Percentiles rank a stretch among this genome's conserved stretches.
Evolutionary conservation across 345 rosid genomes (phyloP).

Genomic region (Gossypium bickii): DNA sequence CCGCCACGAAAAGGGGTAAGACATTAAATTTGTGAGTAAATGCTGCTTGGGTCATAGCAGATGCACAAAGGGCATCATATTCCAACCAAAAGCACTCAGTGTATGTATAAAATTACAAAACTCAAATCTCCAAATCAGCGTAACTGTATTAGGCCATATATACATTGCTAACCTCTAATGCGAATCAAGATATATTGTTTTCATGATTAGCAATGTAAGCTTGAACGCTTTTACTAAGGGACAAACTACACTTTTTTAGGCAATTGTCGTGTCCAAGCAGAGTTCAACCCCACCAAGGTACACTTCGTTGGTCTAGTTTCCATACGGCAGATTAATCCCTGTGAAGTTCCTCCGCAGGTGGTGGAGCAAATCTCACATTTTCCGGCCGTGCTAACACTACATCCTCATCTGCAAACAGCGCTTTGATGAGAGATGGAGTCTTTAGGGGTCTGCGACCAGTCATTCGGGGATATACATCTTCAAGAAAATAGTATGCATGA

Average conservation of each 20-base stretch:
- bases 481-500: slow-evolving; percentile 93
- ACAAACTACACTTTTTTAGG: neutral
- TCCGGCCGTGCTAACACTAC: slow-evolving; percentile 73
- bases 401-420: slow-evolving; percentile 76
- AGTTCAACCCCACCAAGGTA: neutral
- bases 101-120: neutral
- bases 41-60: neutral
- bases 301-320: neutral
- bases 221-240: neutral
- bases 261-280: neutral
- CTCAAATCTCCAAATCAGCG: slow-evolving; percentile 5
- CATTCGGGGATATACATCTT: slow-evolving; percentile 87
- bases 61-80: neutral
- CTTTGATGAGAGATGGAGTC: slow-evolving; percentile 76
- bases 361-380: slow-evolving; percentile 75
- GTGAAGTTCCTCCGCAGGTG: slow-evolving; percentile 63
- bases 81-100: neutral
- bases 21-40: neutral
- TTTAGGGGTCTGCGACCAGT: slow-evolving; percentile 69
- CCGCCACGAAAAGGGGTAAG: neutral
- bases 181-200: neutral
- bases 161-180: slow-evolving; percentile 13
- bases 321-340: slow-evolving; percentile 38
- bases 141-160: slow-evolving; percentile 4
- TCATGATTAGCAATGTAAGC: slow-evolving; percentile 1